Percentiles rank a stretch among this genome's conserved stretches.
Evolutionary conservation across 805 yeast genomes (phyloP).

Genomic region (Yamadazyma paraphyllophila): DNA sequence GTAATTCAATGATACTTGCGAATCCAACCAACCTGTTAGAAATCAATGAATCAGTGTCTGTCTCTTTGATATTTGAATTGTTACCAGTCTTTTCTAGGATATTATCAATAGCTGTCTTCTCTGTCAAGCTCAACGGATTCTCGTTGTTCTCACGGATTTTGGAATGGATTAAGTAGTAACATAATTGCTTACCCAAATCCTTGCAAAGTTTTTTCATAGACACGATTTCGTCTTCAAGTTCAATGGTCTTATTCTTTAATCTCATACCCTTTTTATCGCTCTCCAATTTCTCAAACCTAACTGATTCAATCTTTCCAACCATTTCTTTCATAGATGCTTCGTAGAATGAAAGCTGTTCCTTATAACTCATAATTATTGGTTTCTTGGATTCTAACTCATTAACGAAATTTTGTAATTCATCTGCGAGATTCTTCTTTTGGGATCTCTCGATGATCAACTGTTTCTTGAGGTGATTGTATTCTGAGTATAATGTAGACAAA

Average conservation of each 20-base stretch:
- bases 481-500: conserved; percentile 63
- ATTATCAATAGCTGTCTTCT: conserved; percentile 59
- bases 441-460: conserved; percentile 68
- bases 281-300: conserved; percentile 50
- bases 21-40: conserved; percentile 73
- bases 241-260: conserved; percentile 32
- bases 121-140: conserved; percentile 61
- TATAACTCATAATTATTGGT: conserved; percentile 69
- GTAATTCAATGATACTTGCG: conserved; percentile 62
- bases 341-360: conserved; percentile 55
- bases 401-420: conserved; percentile 68
- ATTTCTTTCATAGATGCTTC: conserved; percentile 54
- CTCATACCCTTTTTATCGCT: conserved; percentile 38
- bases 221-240: conserved; percentile 45
- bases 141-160: conserved; percentile 55
- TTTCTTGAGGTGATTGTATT: conserved; percentile 60
- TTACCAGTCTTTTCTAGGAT: conserved; percentile 44
- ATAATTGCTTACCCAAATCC: conserved; percentile 84
- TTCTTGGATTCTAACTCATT: conserved; percentile 74
- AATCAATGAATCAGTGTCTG: conserved; percentile 72
- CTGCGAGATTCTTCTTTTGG: conserved; percentile 66
- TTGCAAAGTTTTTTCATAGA: conserved; percentile 55
- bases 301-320: conserved; percentile 50
- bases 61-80: conserved; percentile 29
- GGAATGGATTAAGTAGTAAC: conserved; percentile 65